phyloP scores from a whole-genome alignment of 768 basidiomycete genomes.

The Boletus sensibilis region DNA sequence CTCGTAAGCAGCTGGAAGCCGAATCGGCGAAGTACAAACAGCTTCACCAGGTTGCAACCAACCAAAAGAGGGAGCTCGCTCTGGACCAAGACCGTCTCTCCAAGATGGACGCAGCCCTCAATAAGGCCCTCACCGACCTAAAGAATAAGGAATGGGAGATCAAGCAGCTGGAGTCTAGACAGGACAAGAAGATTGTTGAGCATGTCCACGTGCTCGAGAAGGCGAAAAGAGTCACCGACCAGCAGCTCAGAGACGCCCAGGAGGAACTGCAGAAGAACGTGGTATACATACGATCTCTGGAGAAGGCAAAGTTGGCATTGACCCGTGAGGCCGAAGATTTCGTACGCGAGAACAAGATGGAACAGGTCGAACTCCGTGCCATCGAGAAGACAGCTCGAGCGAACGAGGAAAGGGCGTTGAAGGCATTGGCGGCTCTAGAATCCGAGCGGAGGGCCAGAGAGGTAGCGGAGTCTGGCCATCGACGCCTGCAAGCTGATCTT shows the following conservation, averaged over 20 bases:
- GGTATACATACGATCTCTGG: conserved; percentile 79
- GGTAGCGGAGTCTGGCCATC: conserved; percentile 59
- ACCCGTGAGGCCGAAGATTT: conserved; percentile 83
- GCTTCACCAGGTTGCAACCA: conserved; percentile 62
- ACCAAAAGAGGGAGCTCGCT: conserved; percentile 67
- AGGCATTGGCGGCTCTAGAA: conserved; percentile 59
- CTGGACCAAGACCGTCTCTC: conserved; percentile 65
- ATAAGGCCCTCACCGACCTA: conserved; percentile 76
- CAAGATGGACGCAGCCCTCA: conserved; percentile 77
- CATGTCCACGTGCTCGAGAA: conserved; percentile 96
- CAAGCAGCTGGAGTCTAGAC: conserved; percentile 78
- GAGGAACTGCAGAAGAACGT: conserved; percentile 72
- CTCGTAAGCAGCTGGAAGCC: conserved; percentile 68
- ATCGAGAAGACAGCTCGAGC: conserved; percentile 66
- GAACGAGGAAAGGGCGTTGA: conserved; percentile 59
- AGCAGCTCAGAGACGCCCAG: conserved; percentile 81
- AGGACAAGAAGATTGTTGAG: conserved; percentile 98
- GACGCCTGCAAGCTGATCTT: conserved; percentile 61
- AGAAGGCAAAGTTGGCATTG: conserved; percentile 74
- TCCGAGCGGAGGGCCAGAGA: conserved; percentile 67
- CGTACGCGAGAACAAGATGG: conserved; percentile 67
- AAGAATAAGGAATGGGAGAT: conserved; percentile 83
- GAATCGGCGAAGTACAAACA: conserved; percentile 73
- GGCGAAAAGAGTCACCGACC: conserved; percentile 92
- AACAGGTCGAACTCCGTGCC: conserved; percentile 59